Percentiles rank a stretch among this genome's conserved stretches.
These are phyloP conservation scores for Euphorbia celastroides DNA, from an alignment of 441 rosid genomes.

Conservation along the genomic window DNA sequence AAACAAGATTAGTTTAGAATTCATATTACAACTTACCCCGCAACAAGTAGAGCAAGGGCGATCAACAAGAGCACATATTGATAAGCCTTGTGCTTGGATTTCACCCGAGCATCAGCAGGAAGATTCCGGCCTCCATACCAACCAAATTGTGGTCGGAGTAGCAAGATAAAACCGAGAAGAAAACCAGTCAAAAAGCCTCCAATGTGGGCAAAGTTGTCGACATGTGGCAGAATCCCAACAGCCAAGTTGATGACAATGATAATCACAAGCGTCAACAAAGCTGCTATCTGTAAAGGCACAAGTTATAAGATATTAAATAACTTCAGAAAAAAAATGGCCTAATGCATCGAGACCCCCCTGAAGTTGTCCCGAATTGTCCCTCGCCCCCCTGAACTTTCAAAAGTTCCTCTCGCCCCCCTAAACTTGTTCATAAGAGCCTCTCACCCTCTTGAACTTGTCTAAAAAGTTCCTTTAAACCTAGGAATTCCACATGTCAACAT, in stretches of 20 bases:
- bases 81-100: slow-evolving; percentile 59
- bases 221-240: slow-evolving; percentile 80
- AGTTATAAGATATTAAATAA: neutral
- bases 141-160: slow-evolving; percentile 74
- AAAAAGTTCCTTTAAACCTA: too few species aligned
- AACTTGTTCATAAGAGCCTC: too few species aligned
- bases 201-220: slow-evolving; percentile 91
- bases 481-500: too few species aligned
- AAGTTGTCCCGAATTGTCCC: too few species aligned
- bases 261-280: slow-evolving; percentile 59
- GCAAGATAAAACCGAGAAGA: slow-evolving; percentile 65
- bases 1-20: neutral
- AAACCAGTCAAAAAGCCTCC: slow-evolving; percentile 89
- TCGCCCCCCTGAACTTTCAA: too few species aligned
- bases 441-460: too few species aligned
- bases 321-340: neutral
- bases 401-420: too few species aligned
- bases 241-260: slow-evolving; percentile 68
- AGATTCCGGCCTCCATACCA: slow-evolving; percentile 41
- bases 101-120: slow-evolving; percentile 40
- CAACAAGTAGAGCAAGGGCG: slow-evolving; percentile 40
- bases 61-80: slow-evolving; percentile 47
- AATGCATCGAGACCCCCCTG: too few species aligned
- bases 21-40: slow-evolving; percentile 43
- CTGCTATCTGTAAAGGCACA: slow-evolving; percentile 51